Evolutionary conservation across 2,329 filamentous ascomycete genomes (phyloP).

Genomic region (Cladophialophora immunda): DNA sequence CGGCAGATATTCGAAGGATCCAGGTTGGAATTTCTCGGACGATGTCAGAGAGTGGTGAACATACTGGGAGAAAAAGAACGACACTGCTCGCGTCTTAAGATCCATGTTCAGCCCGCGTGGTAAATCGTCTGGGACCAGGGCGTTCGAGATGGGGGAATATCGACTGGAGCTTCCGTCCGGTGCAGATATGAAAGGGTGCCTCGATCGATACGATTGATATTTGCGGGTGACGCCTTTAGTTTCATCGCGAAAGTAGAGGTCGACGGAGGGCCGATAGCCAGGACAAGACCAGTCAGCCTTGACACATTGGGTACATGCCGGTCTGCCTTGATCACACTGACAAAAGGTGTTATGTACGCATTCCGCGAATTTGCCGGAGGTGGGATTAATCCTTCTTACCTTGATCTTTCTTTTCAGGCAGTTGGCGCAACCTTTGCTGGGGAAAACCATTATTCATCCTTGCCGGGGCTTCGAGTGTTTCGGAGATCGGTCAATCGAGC

Average conservation of each 20-base stretch:
- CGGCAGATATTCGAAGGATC: conserved; percentile 4
- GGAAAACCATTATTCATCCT: not conserved
- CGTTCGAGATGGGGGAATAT: not conserved
- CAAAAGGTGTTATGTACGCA: conserved; percentile 6
- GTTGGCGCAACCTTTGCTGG: conserved; percentile 9
- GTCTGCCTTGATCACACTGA: conserved; percentile 5
- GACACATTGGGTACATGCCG: conserved; percentile 5
- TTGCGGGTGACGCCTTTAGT: not conserved
- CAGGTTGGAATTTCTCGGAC: conserved; percentile 6
- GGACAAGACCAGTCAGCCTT: conserved; percentile 9
- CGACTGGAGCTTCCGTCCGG: not conserved
- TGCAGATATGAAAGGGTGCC: not conserved
- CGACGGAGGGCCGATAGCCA: not conserved
- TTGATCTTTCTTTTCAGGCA: conserved; percentile 9
- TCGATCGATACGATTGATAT: not conserved
- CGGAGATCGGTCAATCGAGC: not conserved
- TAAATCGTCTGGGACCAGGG: not conserved
- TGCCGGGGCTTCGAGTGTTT: not conserved
- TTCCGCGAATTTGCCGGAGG: not conserved
- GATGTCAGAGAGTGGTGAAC: not conserved
- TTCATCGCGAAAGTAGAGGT: conserved; percentile 8
- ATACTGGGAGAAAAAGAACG: conserved; percentile 14
- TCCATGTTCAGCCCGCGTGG: not conserved
- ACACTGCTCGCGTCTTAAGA: conserved; percentile 6
- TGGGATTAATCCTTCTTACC: conserved; percentile 6